These are phyloP conservation scores for Copromyces sp. DNA, from an alignment of 495 filamentous ascomycete genomes.

Conservation along the genomic window DNA sequence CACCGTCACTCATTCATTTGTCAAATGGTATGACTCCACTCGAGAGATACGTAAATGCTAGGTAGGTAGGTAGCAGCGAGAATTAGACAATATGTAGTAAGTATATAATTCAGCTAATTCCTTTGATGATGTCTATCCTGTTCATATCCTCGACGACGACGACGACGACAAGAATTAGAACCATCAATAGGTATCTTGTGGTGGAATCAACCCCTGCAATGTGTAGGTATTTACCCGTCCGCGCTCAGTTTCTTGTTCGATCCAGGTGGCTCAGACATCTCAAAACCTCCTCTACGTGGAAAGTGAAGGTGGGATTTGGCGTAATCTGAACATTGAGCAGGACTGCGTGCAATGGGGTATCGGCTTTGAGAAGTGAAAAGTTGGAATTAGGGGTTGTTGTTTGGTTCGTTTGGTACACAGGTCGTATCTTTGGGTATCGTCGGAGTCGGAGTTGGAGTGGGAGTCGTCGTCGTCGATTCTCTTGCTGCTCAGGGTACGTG, in stretches of 20 bases:
- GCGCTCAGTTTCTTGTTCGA: not conserved
- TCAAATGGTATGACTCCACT: too few relatives aligned
- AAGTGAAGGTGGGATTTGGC: not conserved
- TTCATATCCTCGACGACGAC: not conserved
- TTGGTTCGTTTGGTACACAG: not conserved
- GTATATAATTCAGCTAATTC: not conserved
- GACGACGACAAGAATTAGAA: not conserved
- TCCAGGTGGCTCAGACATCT: not conserved
- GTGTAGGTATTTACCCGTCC: not conserved
- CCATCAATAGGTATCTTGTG: not conserved
- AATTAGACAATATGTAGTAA: too few relatives aligned
- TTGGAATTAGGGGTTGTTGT: not conserved
- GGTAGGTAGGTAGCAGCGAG: too few relatives aligned
- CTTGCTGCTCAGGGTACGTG: not conserved
- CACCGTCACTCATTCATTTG: too few relatives aligned
- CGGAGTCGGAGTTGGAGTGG: not conserved
- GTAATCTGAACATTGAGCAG: not conserved
- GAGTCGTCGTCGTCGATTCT: not conserved
- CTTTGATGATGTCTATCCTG: not conserved
- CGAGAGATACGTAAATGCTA: too few relatives aligned
- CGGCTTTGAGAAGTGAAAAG: not conserved
- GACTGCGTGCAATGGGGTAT: not conserved
- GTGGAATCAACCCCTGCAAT: not conserved
- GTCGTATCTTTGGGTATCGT: not conserved
- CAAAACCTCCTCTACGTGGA: not conserved